Evolutionary conservation across 257 asterid genomes (phyloP).

Genomic region (Euphrasia confusa): DNA sequence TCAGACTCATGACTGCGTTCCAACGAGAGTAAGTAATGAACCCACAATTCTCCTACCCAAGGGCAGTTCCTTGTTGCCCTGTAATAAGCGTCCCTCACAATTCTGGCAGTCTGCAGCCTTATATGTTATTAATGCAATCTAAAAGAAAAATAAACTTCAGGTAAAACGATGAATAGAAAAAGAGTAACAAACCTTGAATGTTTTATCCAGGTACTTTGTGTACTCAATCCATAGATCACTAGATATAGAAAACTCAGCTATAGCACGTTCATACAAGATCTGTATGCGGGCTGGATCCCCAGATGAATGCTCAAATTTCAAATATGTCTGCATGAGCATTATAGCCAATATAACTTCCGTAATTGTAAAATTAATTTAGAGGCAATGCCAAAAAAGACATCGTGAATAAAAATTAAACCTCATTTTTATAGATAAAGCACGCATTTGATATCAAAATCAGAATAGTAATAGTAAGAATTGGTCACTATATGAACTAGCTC

Average conservation of each 20-base stretch:
- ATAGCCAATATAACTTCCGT: slow-evolving; percentile 15
- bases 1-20: slow-evolving; percentile 81
- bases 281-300: slow-evolving; percentile 97
- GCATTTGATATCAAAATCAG: slow-evolving; percentile 4
- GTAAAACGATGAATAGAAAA: slow-evolving; percentile 6
- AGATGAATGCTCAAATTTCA: slow-evolving; percentile 81
- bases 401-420: not conserved
- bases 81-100: slow-evolving; percentile 68
- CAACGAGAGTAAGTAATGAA: slow-evolving; percentile 63
- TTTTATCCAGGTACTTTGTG: slow-evolving; percentile 76
- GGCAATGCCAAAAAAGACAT: not conserved
- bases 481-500: slow-evolving; percentile 10
- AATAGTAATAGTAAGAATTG: not conserved
- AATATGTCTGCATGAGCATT: slow-evolving; percentile 57
- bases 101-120: slow-evolving; percentile 58
- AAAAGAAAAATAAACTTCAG: slow-evolving; percentile 22
- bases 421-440: not conserved
- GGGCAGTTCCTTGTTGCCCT: slow-evolving; percentile 97
- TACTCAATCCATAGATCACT: slow-evolving; percentile 81
- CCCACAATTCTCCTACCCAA: slow-evolving; percentile 93
- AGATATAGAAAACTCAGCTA: slow-evolving; percentile 71
- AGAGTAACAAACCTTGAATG: slow-evolving; percentile 62
- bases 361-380: not conserved
- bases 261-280: slow-evolving; percentile 87
- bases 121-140: slow-evolving; percentile 23